Evolutionary conservation across 139 green algal genomes (phyloP).

Genomic region (Chlamydomonas sphaeroides): DNA sequence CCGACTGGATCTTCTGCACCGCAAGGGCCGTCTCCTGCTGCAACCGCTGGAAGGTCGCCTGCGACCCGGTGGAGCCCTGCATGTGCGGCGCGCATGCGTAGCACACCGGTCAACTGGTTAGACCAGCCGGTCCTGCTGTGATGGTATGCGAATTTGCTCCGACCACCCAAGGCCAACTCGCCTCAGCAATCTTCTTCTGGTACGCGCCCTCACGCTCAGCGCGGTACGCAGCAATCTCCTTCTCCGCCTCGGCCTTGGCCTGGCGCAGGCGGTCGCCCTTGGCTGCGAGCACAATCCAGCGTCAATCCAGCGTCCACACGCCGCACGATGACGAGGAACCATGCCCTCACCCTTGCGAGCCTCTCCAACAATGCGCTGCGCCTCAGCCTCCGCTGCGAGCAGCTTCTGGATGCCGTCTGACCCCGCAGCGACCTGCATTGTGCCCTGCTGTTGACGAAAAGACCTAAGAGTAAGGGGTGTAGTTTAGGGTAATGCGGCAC

Average conservation of each 20-base stretch:
- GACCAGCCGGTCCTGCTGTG: too few relatives aligned
- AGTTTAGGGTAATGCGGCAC: too few relatives aligned
- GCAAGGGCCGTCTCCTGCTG: slow-evolving; percentile 56
- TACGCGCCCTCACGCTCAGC: slow-evolving; percentile 81
- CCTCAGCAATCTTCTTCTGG: slow-evolving; percentile 74
- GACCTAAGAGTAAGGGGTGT: too few relatives aligned
- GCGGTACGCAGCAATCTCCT: slow-evolving; percentile 81
- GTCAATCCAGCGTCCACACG: slow-evolving; percentile 1
- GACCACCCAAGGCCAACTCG: slow-evolving; percentile 11
- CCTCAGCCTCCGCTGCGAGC: slow-evolving; percentile 90
- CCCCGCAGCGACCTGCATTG: slow-evolving; percentile 74
- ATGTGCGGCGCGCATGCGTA: too few relatives aligned
- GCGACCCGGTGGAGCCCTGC: slow-evolving; percentile 58
- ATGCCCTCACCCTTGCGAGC: slow-evolving; percentile 74
- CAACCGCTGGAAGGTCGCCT: slow-evolving; percentile 57
- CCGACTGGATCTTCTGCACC: slow-evolving; percentile 57
- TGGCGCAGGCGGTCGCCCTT: slow-evolving; percentile 83
- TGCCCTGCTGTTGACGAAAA: neutral
- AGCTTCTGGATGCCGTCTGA: slow-evolving; percentile 93
- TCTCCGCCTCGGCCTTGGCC: slow-evolving; percentile 87
- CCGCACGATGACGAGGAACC: neutral
- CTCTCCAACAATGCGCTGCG: slow-evolving; percentile 85
- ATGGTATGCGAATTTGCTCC: too few relatives aligned
- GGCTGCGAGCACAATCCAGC: slow-evolving; percentile 57
- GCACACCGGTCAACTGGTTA: too few relatives aligned